Base-by-base conservation (phyloP, 1,284 basidiomycete species). In the Malassezia vespertilionis region DNA sequence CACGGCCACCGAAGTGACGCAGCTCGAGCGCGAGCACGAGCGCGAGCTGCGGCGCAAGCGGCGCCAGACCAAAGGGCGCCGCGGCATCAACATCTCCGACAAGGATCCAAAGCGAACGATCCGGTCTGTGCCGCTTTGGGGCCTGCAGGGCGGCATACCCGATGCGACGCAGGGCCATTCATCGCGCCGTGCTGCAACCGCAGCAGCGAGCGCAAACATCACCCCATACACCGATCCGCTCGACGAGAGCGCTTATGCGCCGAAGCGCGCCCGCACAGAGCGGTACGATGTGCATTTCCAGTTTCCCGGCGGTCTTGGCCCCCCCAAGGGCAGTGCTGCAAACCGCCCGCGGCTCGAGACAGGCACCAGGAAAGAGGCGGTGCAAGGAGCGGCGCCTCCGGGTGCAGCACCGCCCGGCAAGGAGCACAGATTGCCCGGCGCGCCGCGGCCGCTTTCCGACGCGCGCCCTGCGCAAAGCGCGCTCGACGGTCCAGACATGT, bases 21-120 rank as follows among this genome's bases (percentile, higher is more conserved):
- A 87, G 53, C 82, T 82, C 61, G 91, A 97, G 72, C 84, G 84
- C 68, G 90, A 96, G 58, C 79, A 88, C 44, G 91, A 95, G 72
- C 86, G 86, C 73, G 88, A 96, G 59, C 78, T 85, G 55, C 80
- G 88, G 33, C 78, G 86, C 53, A 86, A 90, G 73, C 75, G 77
- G 53, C 78, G 89, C 37, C 84, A 85, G 60, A 88, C 85, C 0
- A 80, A 90, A 51, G 88, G 86, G 11, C 78, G 89, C 42, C 77
- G 90, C 38, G 89, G 87, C n/a, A 77, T 93, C 53, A 80, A 81
- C 2, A 75, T 96, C 12, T 89, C 91, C 0, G 93, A 97, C 66
- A 82, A 90, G 43, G 91, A 97, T 57, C 84, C 87, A 2, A 79
- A 84, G 64, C 81, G 88, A 72, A 96, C 93, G 8, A 83, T 84